Base-by-base conservation (phyloP, 352 stramenopile species). In the Phytophthora pseudosyringae region DNA sequence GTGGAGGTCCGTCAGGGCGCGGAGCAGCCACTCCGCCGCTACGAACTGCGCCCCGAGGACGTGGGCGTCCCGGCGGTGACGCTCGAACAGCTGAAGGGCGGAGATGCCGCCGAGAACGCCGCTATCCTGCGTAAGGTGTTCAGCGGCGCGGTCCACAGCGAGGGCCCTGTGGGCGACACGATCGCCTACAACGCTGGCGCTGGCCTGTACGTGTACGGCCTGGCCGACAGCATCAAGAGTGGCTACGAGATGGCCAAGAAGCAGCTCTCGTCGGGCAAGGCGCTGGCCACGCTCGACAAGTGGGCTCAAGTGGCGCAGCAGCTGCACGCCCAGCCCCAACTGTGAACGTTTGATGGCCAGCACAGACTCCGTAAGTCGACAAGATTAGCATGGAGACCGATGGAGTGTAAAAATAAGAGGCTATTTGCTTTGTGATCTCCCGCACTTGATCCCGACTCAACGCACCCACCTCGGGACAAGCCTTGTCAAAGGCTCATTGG, bases 181-280 rank as follows among this genome's bases (percentile, higher is more conserved):
- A 98, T 99, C 65, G 95, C 97, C 2, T 97, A 99, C 66, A 99
- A 99, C 76, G 97, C 98, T 26, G 98, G 96, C 38, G 90, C 98
- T 1, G 97, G 96, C 12, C 88, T 98, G 58, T 99, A 99, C 71
- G 96, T 99, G 4, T 99, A 99, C 76, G 97, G 97, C 1, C 53
- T 95, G n/a, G 83, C 81, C 1, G 73, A 89, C 58, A 97, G 80
- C 28, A 91, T 98, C 51, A 93, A 97, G 72, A 83, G 71, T 39
- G 90, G 91, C 25, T 96, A 97, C 59, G 76, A 91, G 61, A 76
- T 94, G 66, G 93, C 92, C 10, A 86, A 83, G 67, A 75, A 71
- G 25, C 80, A 90, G 51, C 73, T 98, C 26, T 71, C 58, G 32
- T 83, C 81, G 21, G 92, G 93, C 12, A 76, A 84, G 13, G 86